phyloP scores from a whole-genome alignment of 192 early-diverging fungal genomes.

The Gaertneriomyces semiglobifer region DNA sequence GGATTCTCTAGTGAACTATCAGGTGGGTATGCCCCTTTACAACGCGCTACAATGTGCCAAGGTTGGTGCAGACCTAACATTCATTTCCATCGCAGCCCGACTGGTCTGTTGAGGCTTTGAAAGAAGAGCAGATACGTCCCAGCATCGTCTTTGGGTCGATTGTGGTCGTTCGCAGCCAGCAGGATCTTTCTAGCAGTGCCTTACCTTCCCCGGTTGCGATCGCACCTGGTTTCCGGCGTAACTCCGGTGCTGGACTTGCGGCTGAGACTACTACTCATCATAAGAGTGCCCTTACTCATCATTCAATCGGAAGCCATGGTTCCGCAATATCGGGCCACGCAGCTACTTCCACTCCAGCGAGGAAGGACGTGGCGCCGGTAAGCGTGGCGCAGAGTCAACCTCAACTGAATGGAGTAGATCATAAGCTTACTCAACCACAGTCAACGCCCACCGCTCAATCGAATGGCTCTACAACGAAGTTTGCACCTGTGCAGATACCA shows the following conservation, averaged over 20 bases:
- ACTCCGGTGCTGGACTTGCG: background rate
- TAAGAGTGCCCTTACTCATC: background rate
- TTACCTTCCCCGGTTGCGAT: slow-evolving; percentile 5
- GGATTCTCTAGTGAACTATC: background rate
- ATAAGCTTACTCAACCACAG: no score
- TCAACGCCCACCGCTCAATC: no score
- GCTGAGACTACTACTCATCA: background rate
- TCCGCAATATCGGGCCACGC: background rate
- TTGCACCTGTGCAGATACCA: no score
- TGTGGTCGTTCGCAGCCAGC: background rate
- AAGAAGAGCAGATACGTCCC: background rate
- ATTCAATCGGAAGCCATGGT: background rate
- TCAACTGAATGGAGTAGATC: no score
- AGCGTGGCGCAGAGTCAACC: no score
- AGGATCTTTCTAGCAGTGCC: background rate
- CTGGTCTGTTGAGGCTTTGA: background rate
- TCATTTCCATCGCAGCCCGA: slow-evolving; percentile 4
- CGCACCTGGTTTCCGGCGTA: background rate
- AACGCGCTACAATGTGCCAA: background rate
- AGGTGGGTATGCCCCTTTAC: background rate
- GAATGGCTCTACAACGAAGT: no score
- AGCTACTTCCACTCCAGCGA: background rate
- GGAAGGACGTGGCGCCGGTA: background rate
- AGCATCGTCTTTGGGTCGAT: slow-evolving; percentile 16
- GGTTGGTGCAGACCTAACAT: background rate